Percentiles rank a stretch among this genome's conserved stretches.
Conservation (phyloP, 345 rosid genomes). For the Bruguiera parviflora region DNA sequence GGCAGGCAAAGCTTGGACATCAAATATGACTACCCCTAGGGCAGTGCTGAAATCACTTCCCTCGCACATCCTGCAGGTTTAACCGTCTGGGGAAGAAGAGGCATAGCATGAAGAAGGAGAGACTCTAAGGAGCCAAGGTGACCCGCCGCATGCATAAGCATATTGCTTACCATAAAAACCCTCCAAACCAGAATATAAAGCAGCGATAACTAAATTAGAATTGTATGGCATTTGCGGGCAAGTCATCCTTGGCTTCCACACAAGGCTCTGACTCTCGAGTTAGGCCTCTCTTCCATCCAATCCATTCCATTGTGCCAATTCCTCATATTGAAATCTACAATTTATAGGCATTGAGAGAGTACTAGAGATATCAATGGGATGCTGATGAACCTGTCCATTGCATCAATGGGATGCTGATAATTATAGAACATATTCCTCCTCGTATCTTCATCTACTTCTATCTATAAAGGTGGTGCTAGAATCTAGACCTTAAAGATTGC, state of each 20-base stretch:
- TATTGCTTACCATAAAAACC: too few species aligned
- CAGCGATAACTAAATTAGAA: too few species aligned
- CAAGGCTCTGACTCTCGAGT: not conserved
- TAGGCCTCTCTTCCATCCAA: not conserved
- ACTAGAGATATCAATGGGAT: not conserved
- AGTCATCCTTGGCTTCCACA: conserved; percentile 2
- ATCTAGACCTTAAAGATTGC: too few species aligned
- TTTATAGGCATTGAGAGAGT: not conserved
- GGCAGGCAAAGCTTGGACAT: too few species aligned
- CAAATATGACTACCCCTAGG: too few species aligned
- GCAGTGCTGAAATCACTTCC: too few species aligned
- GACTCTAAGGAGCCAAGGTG: not conserved
- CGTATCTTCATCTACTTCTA: too few species aligned
- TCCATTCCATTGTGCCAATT: not conserved
- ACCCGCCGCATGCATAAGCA: not conserved
- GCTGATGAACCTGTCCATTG: not conserved
- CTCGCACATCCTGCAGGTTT: too few species aligned
- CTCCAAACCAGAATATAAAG: too few species aligned
- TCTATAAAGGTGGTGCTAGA: too few species aligned
- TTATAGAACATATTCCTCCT: too few species aligned
- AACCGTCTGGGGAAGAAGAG: not conserved
- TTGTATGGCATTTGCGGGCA: not conserved
- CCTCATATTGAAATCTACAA: not conserved
- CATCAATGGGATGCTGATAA: too few species aligned
- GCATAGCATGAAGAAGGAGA: not conserved